Conservation (phyloP, 495 filamentous ascomycete genomes). For the Annulohypoxylon bovei region DNA sequence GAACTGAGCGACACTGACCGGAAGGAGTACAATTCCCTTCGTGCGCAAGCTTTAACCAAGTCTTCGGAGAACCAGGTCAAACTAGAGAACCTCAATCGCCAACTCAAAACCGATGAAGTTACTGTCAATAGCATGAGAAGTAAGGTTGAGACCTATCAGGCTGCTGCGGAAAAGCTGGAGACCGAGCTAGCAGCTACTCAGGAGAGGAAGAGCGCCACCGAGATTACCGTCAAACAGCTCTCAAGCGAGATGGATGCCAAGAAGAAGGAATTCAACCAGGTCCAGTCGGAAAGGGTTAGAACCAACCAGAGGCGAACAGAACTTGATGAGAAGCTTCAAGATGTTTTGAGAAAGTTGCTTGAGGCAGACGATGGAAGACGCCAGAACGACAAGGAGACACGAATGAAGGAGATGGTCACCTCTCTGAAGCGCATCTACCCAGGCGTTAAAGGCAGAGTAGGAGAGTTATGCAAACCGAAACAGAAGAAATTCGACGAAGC, state of each 20-base stretch:
- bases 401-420: constrained; percentile 79
- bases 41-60: constrained; percentile 85
- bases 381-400: constrained; percentile 81
- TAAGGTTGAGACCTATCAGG: constrained; percentile 82
- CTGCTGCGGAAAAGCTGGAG: constrained; percentile 76
- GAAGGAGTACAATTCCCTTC: constrained; percentile 88
- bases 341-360: constrained; percentile 78
- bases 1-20: constrained; percentile 86
- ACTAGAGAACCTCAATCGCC: constrained; percentile 82
- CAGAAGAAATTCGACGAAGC: constrained; percentile 96
- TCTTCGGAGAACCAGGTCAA: constrained; percentile 84
- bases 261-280: constrained; percentile 86
- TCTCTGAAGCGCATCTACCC: constrained; percentile 91
- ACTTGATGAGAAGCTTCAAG: constrained; percentile 88
- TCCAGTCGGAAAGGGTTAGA: constrained; percentile 85
- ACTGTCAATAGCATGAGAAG: constrained; percentile 85
- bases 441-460: constrained; percentile 88
- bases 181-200: constrained; percentile 74
- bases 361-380: constrained; percentile 85
- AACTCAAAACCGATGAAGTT: constrained; percentile 88
- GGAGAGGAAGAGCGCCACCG: constrained; percentile 69
- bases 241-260: constrained; percentile 83
- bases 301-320: constrained; percentile 83
- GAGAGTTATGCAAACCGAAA: constrained; percentile 93
- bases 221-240: constrained; percentile 69